Conservation (phyloP, 345 rosid species). For the Leavenworthia alabamica region DNA sequence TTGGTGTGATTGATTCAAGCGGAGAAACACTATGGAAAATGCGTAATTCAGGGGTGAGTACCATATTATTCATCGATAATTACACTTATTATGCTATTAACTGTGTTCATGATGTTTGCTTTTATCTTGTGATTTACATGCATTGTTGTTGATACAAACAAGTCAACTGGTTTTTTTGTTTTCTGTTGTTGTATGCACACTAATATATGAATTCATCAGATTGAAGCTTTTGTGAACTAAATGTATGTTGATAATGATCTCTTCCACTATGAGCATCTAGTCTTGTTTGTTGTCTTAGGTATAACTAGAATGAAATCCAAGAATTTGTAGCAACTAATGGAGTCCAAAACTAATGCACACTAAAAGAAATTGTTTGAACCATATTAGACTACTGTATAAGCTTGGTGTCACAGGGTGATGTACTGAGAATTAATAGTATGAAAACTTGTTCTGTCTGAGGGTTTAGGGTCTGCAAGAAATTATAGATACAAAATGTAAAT, state of each 20-base stretch:
- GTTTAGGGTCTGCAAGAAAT: not conserved
- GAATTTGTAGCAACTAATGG: not conserved
- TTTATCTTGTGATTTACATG: not conserved
- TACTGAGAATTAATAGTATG: not conserved
- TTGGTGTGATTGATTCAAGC: slow-evolving; percentile 22
- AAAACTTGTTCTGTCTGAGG: not conserved
- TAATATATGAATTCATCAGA: not conserved
- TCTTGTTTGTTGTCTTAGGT: slow-evolving; percentile 5
- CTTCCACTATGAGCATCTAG: not conserved
- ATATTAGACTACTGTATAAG: not conserved
- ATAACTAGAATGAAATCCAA: not conserved
- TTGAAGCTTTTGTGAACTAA: not conserved
- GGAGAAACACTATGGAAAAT: slow-evolving; percentile 34
- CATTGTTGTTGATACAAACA: not conserved
- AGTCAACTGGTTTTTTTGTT: not conserved
- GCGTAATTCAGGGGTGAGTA: slow-evolving; percentile 31
- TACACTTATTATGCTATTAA: not conserved
- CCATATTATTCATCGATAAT: not conserved
- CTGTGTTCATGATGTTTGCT: not conserved
- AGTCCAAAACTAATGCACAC: not conserved
- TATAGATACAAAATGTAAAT: not conserved
- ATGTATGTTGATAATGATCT: not conserved
- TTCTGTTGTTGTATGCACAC: not conserved
- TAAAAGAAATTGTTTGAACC: not conserved
- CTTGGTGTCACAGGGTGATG: not conserved